Evolutionary conservation across 331 rosid genomes (phyloP), one percentile per base, ranked within the genome.

Genomic region (Acacia pycnantha): DNA sequence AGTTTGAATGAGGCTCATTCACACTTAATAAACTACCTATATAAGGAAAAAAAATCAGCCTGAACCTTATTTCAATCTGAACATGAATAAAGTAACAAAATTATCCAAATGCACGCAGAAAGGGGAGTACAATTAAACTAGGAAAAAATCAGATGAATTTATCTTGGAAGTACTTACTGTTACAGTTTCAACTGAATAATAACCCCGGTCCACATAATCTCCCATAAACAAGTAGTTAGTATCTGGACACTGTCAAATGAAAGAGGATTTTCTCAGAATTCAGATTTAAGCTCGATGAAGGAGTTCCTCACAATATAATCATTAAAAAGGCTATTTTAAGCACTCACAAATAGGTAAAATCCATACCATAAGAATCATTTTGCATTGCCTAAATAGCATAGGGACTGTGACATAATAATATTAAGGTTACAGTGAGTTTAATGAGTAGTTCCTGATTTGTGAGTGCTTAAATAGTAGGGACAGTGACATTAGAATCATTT

Each of bases 171-270:
- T 46, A 84, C 99, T 71, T 92, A 95, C 99, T 80, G 99, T 92
- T 50, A 92, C 99, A 48, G 99, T 96, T 90, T 96, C 99, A 75
- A 96, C 99, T 85, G 99, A 96, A 88, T 96, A 96, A 88, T 96
- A 96, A 43, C 99, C 99, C 27, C 99, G 97, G 86, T 96, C 99
- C 88, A 96, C 99, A 85, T 96, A 96, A 88, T 96, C 99, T 77
- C 99, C 99, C 99, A 96, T 96, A 84, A 96, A 96, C 85, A 94
- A 87, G 88, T 96, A 96, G 88, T 96, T 96, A 27, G 99, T 94
- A 78, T 96, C 99, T 43, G 98, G 99, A 87, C 99, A 96, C 99
- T 96, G 97, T 53, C 86, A 83, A 59, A 88, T 54, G 75, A 84
- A 87, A 83, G 78, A 69, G 31, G 84, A 8, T 50, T 53, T 50